phyloP scores from a whole-genome alignment of 257 asterid genomes.

The Haberlea rhodopensis region DNA sequence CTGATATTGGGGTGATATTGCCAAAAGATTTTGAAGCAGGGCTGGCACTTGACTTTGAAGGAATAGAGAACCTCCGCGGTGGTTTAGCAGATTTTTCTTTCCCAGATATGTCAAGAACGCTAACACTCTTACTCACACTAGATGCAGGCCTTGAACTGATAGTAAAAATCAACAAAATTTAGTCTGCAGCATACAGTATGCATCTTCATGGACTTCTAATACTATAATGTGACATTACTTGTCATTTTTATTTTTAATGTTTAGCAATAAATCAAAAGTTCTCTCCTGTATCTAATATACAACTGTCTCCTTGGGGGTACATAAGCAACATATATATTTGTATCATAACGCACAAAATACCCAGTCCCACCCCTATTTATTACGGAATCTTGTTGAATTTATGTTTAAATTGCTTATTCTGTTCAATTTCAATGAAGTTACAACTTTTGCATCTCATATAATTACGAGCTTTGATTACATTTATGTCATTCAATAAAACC shows the following conservation, averaged over 20 bases:
- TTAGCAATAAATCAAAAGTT: background rate
- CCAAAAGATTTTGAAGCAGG: constrained; percentile 60
- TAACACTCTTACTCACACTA: constrained; percentile 68
- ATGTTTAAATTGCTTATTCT: too few species aligned
- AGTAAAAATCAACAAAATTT: constrained; percentile 12
- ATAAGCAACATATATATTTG: background rate
- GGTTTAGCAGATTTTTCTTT: constrained; percentile 83
- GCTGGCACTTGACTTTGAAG: constrained; percentile 56
- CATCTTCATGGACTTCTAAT: too few species aligned
- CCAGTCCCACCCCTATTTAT: too few species aligned
- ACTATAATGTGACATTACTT: too few species aligned
- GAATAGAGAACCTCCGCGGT: constrained; percentile 81
- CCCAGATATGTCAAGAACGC: constrained; percentile 67
- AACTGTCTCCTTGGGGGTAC: background rate
- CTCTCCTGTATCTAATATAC: background rate
- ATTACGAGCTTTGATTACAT: too few species aligned
- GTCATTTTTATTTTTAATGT: background rate
- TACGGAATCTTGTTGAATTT: too few species aligned
- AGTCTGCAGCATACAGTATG: too few species aligned
- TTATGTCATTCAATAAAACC: too few species aligned
- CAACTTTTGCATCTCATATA: too few species aligned
- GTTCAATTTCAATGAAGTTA: too few species aligned
- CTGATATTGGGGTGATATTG: constrained; percentile 71
- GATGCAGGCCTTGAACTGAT: constrained; percentile 53
- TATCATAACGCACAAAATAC: too few species aligned